These are phyloP conservation scores for Poa pratensis DNA, from an alignment of 176 grass and related monocot species.

Conservation along the genomic window DNA sequence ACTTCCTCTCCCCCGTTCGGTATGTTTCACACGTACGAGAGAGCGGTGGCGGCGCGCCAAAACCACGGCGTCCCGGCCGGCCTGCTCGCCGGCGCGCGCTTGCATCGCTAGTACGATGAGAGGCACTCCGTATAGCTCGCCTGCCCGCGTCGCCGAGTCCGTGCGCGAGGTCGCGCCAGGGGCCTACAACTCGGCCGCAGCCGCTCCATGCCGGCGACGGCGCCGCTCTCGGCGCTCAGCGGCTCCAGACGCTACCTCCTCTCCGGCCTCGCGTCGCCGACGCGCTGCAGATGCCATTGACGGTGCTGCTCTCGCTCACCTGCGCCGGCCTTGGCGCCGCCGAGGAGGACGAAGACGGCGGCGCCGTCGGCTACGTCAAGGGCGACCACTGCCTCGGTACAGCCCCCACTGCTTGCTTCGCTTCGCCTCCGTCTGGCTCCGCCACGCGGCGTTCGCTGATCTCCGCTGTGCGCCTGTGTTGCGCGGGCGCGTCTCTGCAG, in stretches of 20 bases:
- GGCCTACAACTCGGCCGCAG: slow-evolving; percentile 15
- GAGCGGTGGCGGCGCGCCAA: no score
- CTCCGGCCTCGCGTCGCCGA: slow-evolving; percentile 56
- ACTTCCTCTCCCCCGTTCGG: no score
- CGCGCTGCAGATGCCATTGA: no score
- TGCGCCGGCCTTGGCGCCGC: slow-evolving; percentile 52
- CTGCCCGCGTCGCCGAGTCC: no score
- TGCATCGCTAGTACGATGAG: no score
- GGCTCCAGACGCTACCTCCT: slow-evolving; percentile 53
- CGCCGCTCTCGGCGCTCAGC: not conserved
- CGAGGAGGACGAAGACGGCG: slow-evolving; percentile 61
- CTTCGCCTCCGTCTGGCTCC: slow-evolving; percentile 11
- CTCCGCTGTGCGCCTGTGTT: not conserved
- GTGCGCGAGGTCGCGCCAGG: no score
- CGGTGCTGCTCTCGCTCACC: slow-evolving; percentile 60
- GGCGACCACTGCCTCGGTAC: slow-evolving; percentile 79
- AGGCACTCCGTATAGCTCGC: no score
- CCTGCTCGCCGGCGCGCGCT: no score
- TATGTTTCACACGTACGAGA: no score
- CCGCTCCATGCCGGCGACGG: not conserved
- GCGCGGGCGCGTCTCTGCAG: no score
- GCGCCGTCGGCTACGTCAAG: slow-evolving; percentile 64
- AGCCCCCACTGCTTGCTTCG: not conserved
- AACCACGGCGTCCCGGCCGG: no score
- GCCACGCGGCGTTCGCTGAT: not conserved